Evolutionary conservation across 805 yeast genomes (phyloP).

Genomic region (Nakazawaea peltata): DNA sequence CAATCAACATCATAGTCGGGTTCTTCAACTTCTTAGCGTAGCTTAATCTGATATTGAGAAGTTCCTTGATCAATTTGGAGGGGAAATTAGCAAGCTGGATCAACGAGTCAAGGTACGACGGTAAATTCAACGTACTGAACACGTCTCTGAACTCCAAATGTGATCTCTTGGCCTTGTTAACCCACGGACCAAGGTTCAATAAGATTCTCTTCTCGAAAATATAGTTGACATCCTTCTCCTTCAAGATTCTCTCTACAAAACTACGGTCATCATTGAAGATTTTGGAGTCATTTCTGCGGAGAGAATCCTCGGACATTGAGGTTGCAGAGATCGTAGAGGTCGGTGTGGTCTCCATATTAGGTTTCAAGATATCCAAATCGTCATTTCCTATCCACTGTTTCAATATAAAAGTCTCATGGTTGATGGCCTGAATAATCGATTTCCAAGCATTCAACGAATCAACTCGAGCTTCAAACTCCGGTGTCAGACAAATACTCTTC

Average conservation of each 20-base stretch:
- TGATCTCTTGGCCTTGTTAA: constrained; percentile 71
- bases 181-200: constrained; percentile 69
- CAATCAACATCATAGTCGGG: constrained; percentile 94
- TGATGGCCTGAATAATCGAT: constrained; percentile 62
- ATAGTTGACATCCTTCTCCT: constrained; percentile 67
- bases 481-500: constrained; percentile 60
- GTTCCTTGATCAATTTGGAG: constrained; percentile 67
- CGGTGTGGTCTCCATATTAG: constrained; percentile 5
- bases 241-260: constrained; percentile 76
- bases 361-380: constrained; percentile 53
- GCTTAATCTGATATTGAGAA: constrained; percentile 61
- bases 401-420: constrained; percentile 51
- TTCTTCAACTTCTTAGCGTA: constrained; percentile 73
- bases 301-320: constrained; percentile 2
- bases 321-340: constrained; percentile 13
- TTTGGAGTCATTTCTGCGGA: constrained; percentile 10
- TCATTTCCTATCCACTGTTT: constrained; percentile 81
- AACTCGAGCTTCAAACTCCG: constrained; percentile 54
- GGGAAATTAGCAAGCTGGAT: constrained; percentile 70
- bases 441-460: constrained; percentile 84
- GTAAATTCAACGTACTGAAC: constrained; percentile 64
- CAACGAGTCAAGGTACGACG: constrained; percentile 60
- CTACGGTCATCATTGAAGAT: constrained; percentile 58
- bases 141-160: constrained; percentile 51
- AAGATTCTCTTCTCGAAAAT: constrained; percentile 66